phyloP scores from a whole-genome alignment of 1,139 yeast species.

The Petasospora rhodanensis region DNA sequence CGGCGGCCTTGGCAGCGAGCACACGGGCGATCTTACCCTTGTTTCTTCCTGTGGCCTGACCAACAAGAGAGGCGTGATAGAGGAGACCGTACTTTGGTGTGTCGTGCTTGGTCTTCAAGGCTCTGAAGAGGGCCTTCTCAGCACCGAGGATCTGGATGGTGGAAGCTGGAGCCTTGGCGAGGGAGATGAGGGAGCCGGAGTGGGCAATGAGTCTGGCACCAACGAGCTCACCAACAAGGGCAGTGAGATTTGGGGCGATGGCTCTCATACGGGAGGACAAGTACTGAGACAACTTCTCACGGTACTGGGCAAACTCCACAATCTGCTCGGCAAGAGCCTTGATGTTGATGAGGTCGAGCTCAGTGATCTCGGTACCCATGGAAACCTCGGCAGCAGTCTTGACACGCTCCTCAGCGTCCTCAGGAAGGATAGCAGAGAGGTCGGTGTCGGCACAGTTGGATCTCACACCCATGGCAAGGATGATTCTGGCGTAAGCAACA shows the following conservation, averaged over 20 bases:
- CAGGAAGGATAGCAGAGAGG: conserved; percentile 87
- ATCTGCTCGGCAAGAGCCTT: conserved; percentile 89
- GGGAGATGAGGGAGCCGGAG: conserved; percentile 89
- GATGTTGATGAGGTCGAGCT: conserved; percentile 80
- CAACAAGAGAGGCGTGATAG: conserved; percentile 95
- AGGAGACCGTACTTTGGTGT: conserved; percentile 98
- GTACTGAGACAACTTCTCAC: conserved; percentile 88
- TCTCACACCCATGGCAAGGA: conserved; percentile 91
- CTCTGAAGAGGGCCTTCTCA: conserved; percentile 97
- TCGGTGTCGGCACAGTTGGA: conserved; percentile 88
- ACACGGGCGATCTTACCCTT: conserved; percentile 99
- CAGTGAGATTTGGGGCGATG: conserved; percentile 95
- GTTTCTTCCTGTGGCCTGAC: conserved; percentile 95
- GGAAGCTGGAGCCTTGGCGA: conserved; percentile 98
- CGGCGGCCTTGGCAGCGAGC: conserved; percentile 97
- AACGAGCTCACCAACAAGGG: conserved; percentile 93
- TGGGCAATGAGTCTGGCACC: conserved; percentile 98
- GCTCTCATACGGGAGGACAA: conserved; percentile 94
- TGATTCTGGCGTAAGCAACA: conserved; percentile 89
- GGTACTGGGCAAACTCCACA: conserved; percentile 89
- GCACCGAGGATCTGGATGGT: conserved; percentile 99
- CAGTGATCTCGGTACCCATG: conserved; percentile 97
- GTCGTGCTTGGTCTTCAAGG: conserved; percentile 95
- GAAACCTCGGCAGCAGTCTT: conserved; percentile 96
- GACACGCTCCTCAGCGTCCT: conserved; percentile 77